phyloP scores from a whole-genome alignment of 331 rosid genomes.

The Prunus yedoensis region DNA sequence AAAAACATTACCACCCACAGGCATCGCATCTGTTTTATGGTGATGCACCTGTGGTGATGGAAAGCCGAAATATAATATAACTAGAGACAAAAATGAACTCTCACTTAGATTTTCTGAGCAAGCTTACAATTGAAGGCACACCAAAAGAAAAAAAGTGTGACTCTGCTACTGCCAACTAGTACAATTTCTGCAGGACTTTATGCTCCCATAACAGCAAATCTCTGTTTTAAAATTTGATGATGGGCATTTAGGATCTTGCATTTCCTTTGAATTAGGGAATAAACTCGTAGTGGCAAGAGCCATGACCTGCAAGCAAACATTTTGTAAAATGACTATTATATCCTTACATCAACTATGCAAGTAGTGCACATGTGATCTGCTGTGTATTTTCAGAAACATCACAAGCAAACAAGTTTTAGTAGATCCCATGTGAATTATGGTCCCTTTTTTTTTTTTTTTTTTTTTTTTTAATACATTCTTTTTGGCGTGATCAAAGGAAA shows the following conservation, averaged over 20 bases:
- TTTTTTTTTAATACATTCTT: neutral
- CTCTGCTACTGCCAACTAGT: neutral
- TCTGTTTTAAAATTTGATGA: neutral
- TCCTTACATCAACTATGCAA: neutral
- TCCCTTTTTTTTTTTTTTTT: neutral
- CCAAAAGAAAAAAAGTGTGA: neutral
- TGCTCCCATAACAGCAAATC: neutral
- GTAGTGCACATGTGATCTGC: too few relatives aligned
- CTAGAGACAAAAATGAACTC: too few relatives aligned
- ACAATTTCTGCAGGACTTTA: neutral
- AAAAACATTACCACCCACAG: too few relatives aligned
- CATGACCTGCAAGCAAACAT: slow-evolving; percentile 50
- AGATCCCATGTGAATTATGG: slow-evolving; percentile 3
- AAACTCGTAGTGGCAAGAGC: slow-evolving; percentile 58
- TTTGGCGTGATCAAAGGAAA: too few relatives aligned
- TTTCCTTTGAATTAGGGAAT: slow-evolving; percentile 34
- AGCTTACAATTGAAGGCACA: neutral
- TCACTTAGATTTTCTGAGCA: neutral
- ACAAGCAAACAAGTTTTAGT: neutral
- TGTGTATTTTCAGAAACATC: neutral
- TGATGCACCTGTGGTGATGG: too few relatives aligned
- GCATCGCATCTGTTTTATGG: too few relatives aligned
- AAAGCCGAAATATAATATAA: too few relatives aligned
- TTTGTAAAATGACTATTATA: neutral
- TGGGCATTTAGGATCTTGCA: neutral